Evolutionary conservation across 2,329 filamentous ascomycete species (phyloP).

Genomic region (Beauveria asiatica): DNA sequence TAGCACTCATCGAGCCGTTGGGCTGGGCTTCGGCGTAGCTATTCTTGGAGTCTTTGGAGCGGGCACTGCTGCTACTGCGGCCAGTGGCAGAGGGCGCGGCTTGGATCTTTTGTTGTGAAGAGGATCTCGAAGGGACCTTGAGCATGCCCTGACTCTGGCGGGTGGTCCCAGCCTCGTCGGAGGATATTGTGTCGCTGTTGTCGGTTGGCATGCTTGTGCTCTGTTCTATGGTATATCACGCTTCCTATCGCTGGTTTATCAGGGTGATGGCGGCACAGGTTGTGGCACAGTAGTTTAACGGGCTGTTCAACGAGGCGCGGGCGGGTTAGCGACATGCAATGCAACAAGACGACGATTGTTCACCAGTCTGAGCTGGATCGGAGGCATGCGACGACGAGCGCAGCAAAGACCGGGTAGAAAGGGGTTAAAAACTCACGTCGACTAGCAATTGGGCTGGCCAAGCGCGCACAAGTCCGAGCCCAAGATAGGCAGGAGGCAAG

Average conservation of each 20-base stretch:
- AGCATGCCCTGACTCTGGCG: constrained; percentile 47
- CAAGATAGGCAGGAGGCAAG: constrained; percentile 3
- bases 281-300: constrained; percentile 23
- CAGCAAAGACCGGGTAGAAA: background rate
- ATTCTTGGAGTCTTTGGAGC: constrained; percentile 57
- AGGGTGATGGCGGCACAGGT: constrained; percentile 19
- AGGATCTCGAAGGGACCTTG: constrained; percentile 53
- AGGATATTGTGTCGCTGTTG: constrained; percentile 32
- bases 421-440: constrained; percentile 6
- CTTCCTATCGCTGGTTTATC: constrained; percentile 24
- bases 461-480: constrained; percentile 9
- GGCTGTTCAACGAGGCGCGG: background rate
- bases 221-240: constrained; percentile 23
- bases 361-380: background rate
- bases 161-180: constrained; percentile 32
- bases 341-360: background rate
- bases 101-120: constrained; percentile 49
- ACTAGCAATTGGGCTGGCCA: constrained; percentile 8
- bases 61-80: constrained; percentile 53
- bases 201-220: constrained; percentile 31
- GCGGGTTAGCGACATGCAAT: background rate
- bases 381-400: background rate
- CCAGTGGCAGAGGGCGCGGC: constrained; percentile 50
- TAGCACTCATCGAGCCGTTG: constrained; percentile 61
- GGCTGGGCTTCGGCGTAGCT: constrained; percentile 55